Base-by-base conservation (phyloP, 257 asterid species). In the Gentiana dahurica region DNA sequence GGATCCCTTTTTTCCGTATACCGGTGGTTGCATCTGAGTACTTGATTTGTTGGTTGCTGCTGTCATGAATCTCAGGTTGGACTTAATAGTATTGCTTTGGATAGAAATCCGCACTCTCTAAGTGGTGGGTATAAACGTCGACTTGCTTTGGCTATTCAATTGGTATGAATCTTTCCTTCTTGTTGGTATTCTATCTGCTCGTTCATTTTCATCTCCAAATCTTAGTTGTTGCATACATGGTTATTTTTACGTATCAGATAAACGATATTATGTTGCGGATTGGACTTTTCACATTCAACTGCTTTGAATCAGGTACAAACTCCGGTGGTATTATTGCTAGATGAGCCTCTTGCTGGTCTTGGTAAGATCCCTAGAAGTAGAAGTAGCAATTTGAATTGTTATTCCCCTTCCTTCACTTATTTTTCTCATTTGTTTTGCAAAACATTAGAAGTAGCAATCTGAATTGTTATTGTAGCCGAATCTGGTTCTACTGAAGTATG, bases 311-410 rank as follows among this genome's bases (percentile, higher is more conserved):
- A 91, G 97, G 94, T 91, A 59, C 90, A 85, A 75, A 79, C 81
- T 77, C 97, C 98, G 37, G 83, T 80, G 65, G 76, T 91, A 52
- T 71, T 91, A 74, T 65, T 85, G 77, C 69, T 87, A 81, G 97
- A 87, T 55, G 97, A 91, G 78, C 98, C 98, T 71, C 98, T 91
- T 72, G 97, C 97, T 75, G 98, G 98, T 65, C 88, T 91, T 69
- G 97, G 98, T 91, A 91, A 9, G 80, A 9, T 39, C 44, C 44
- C 24, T 24, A 24, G 24, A 24, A 24, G 24, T 24, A 24, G 24
- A 24, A 24, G 24, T 24, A 24, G 24, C 24, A 24, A 24, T 24
- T 24, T 24, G 24, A 24, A 24, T 24, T 24, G 24, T 24, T 24
- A 24, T 24, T 24, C 24, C 24, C 24, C 24, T 24, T 24, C 24